These are phyloP conservation scores for Lentinula lateritia DNA, from an alignment of 768 basidiomycete species.

Conservation along the genomic window DNA sequence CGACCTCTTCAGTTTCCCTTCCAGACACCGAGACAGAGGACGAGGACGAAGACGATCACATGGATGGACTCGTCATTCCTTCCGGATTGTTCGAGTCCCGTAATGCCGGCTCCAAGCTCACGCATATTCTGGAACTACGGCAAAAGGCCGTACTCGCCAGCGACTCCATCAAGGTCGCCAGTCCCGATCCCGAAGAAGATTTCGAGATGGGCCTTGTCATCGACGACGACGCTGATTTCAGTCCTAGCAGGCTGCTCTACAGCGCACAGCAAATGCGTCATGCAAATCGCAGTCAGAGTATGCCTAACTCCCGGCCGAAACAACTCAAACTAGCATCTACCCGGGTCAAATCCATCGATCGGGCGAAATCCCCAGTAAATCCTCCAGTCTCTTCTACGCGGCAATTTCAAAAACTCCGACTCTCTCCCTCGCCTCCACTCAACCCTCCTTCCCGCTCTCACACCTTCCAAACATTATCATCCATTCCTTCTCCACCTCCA, in stretches of 20 bases:
- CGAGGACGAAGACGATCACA: conserved; percentile 58
- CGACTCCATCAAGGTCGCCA: conserved; percentile 40
- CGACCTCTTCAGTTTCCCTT: conserved; percentile 57
- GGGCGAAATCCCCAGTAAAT: conserved; percentile 67
- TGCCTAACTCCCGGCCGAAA: conserved; percentile 48
- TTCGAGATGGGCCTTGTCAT: conserved; percentile 84
- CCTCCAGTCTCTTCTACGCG: conserved; percentile 66
- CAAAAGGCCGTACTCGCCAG: conserved; percentile 42
- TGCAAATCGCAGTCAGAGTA: conserved; percentile 53
- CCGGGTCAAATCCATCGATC: conserved; percentile 46
- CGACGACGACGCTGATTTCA: conserved; percentile 78
- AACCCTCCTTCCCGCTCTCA: conserved; percentile 53
- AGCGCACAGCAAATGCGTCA: conserved; percentile 39
- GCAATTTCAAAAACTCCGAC: conserved; percentile 61
- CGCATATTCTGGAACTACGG: conserved; percentile 48
- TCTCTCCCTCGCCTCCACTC: conserved; percentile 67
- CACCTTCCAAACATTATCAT: conserved; percentile 52
- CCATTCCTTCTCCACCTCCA: conserved; percentile 39
- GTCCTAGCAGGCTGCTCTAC: conserved; percentile 65
- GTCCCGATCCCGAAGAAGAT: conserved; percentile 73
- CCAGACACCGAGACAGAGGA: conserved; percentile 72
- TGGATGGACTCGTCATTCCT: conserved; percentile 80
- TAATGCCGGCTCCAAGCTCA: conserved; percentile 46
- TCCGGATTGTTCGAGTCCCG: conserved; percentile 70
- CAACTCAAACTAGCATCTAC: conserved; percentile 53